Base-by-base conservation (phyloP, 441 rosid genomes). In the Manihot esculenta region DNA sequence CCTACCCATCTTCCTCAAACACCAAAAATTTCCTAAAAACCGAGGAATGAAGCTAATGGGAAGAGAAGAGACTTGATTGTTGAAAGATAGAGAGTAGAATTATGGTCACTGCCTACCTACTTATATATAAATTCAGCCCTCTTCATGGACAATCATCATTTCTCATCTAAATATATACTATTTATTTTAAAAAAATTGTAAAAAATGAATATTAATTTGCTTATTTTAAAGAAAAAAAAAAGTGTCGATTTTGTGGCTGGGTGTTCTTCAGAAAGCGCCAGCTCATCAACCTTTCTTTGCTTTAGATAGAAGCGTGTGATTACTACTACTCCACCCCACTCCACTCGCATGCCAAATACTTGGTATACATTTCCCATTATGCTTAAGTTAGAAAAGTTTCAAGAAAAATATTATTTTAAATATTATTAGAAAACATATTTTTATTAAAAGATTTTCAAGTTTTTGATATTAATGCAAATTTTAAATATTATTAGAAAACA, bases 1-100 rank as follows among this genome's bases (percentile, higher is more conserved):
- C 73, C 98, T 88, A 50, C 98, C 98, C 99, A 92, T 94, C 54
- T 76, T 73, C 61, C 59, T 58, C 41, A 35, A 35, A 35, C 41
- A 35, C 4, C 41, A 35, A 35, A 35, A 35, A 6, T 30, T 35
- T 35, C 41, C 6, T 6, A 35, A 35, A 35, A 35, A 3, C 41
- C 0, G 7, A 5, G 41, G 5, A 35, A 35, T 35, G 7, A 35
- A 35, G 41, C 41, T 35, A 6, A 35, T 35, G 41, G 41, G 7
- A 35, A 35, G 7, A 7, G 7, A 35, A 35, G 41, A 35, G 41
- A 35, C 49, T 15, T 48, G 51, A 17, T 62, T 55, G 7, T 35
- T 35, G 41, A 20, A 72, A 55, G 23, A 41, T 45, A 65, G 30
- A 27, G 11, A 69, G 27, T 12, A 21, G 45, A 30, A 67, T 35